Evolutionary conservation across 2,329 filamentous ascomycete genomes (phyloP), one percentile per base, ranked within the genome.

Genomic region (Aspergillus pseudonomiae): DNA sequence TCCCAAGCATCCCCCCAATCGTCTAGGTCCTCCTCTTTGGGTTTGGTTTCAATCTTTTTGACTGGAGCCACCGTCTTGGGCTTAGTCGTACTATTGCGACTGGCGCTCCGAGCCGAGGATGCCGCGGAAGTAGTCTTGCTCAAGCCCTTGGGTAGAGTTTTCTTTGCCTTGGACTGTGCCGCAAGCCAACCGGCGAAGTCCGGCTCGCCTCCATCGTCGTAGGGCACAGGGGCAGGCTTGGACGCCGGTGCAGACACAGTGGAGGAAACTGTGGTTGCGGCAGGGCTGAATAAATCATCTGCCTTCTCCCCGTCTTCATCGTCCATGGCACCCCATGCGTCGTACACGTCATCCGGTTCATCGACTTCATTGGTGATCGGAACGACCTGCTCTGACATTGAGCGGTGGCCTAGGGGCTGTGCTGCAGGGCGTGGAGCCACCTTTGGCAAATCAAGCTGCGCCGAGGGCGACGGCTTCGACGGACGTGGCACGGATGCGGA

Each of bases 111-210:
- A 63, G 75, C 72, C 68, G 77, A 70, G 10, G 76, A 70, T 16
- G 28, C 36, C 16, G 56, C 21, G 9, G 76, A 68, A 1, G 78
- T 64, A 2, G 86, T 73, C 78, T 96, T 97, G 1, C 83, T 80
- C 30, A 98, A 76, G 0, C 94, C 94, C 79, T 96, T 99, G 0
- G 94, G 94, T 60, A 98, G 75, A 3, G 89, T 81, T 68, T 91
- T 95, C 70, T 84, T 97, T 66, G 91, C 87, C 66, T 89, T 85
- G 6, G 91, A 88, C 75, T 97, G 93, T 14, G 94, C 93, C 14
- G 92, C 93, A 26, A 98, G 79, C 94, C 95, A 98, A 6, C 93
- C 94, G 6, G 93, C 94, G 78, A 99, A 98, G 77, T 98, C 95
- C 0, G 94, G 94, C 76, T 99, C 94, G 3, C 90, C 89, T 30